phyloP scores from a whole-genome alignment of 176 grass and related monocot species.

The Tillandsia fasciculata region DNA sequence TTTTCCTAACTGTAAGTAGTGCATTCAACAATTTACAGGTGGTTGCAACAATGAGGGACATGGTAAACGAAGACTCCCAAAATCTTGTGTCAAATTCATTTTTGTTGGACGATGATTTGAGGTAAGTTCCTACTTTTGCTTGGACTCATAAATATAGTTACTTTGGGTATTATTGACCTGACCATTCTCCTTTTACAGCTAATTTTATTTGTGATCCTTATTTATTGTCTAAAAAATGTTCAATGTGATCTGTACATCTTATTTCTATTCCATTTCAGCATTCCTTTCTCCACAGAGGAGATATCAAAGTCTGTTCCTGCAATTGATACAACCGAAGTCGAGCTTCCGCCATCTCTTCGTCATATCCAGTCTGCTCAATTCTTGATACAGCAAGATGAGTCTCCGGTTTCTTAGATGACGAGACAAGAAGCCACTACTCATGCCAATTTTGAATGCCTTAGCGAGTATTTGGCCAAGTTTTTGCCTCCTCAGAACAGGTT shows the following conservation, averaged over 20 bases:
- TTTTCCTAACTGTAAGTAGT: neutral
- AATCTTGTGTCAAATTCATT: constrained; percentile 82
- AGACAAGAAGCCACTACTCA: neutral
- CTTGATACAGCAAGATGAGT: constrained; percentile 42
- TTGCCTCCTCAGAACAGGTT: neutral
- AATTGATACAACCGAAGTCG: constrained; percentile 52
- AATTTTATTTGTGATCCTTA: neutral
- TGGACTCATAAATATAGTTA: neutral
- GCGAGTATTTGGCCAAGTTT: neutral
- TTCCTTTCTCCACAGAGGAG: constrained; percentile 78
- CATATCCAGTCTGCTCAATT: constrained; percentile 59
- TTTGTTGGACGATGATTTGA: constrained; percentile 83
- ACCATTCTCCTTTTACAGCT: neutral
- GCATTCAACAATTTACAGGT: constrained; percentile 26
- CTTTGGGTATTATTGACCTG: neutral
- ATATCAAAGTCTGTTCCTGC: constrained; percentile 65
- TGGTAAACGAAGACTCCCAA: constrained; percentile 62
- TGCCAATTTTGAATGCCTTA: neutral
- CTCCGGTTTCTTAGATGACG: neutral
- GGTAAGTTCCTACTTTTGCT: constrained; percentile 24
- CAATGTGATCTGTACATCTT: constrained; percentile 6
- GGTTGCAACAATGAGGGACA: constrained; percentile 71
- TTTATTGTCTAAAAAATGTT: neutral
- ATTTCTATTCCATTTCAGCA: constrained; percentile 34
- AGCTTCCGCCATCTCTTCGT: constrained; percentile 44